phyloP scores from a whole-genome alignment of 768 basidiomycete genomes.

The Ramaria rubella region DNA sequence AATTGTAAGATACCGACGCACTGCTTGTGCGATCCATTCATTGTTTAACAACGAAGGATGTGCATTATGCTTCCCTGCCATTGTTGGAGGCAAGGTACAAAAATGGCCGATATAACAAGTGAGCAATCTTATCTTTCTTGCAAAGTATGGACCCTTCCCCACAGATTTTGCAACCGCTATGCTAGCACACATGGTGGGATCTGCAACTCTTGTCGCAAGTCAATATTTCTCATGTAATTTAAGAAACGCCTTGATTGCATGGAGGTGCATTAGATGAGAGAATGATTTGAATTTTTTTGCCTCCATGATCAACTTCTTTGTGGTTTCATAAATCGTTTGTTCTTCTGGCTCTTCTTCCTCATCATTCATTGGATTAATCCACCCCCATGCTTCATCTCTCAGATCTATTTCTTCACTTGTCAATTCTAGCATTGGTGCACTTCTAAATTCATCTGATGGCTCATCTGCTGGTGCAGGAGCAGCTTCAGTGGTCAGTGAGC shows the following conservation, averaged over 20 bases:
- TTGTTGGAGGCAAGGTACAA: neutral
- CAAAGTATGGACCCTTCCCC: no score
- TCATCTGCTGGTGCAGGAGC: no score
- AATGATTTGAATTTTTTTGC: neutral
- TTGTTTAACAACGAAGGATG: no score
- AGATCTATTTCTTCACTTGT: no score
- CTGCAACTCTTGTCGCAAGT: neutral
- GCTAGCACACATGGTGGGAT: constrained; percentile 1
- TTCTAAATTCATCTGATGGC: no score
- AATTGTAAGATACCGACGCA: constrained; percentile 3
- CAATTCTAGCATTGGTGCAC: no score
- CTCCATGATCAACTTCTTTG: neutral
- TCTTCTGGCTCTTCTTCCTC: no score
- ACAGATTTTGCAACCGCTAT: neutral
- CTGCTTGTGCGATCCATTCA: no score
- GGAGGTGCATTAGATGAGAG: neutral
- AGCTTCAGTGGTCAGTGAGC: no score
- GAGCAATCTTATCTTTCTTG: constrained; percentile 1
- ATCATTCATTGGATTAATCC: no score
- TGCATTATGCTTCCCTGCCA: constrained; percentile 1
- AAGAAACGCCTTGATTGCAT: constrained; percentile 2
- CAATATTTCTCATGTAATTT: neutral
- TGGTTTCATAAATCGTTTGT: no score
- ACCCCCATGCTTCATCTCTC: no score
- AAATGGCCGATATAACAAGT: neutral